Evolutionary conservation across 305 asterid genomes (phyloP).

Genomic region (Solanum hybrid): DNA sequence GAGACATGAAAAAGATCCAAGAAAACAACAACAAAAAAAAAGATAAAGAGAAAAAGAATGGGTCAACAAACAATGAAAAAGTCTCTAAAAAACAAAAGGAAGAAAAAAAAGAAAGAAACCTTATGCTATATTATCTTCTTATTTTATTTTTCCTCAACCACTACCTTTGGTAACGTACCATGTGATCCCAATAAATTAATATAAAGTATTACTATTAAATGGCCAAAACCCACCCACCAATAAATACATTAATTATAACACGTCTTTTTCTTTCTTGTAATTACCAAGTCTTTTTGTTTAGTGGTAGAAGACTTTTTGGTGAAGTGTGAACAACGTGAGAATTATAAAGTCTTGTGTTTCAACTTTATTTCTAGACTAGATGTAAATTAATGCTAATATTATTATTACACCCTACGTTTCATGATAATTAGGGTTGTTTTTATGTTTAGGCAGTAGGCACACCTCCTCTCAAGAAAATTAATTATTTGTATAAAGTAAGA

Average conservation of each 20-base stretch:
- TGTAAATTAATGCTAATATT: background rate
- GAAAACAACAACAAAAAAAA: background rate
- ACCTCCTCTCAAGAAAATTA: background rate
- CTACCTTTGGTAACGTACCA: background rate
- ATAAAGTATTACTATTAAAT: background rate
- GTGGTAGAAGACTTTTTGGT: conserved; percentile 1
- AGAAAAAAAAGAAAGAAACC: background rate
- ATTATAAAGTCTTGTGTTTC: background rate
- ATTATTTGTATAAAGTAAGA: background rate
- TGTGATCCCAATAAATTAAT: background rate
- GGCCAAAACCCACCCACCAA: background rate
- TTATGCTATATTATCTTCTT: background rate
- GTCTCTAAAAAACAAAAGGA: background rate
- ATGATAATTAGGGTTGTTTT: background rate
- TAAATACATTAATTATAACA: background rate
- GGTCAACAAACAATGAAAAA: background rate
- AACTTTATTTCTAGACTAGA: background rate
- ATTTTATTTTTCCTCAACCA: background rate
- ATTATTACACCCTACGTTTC: background rate
- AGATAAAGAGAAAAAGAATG: background rate
- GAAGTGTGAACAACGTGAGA: background rate
- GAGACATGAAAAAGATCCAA: background rate
- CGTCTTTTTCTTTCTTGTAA: background rate
- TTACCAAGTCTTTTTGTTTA: background rate
- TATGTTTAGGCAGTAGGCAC: background rate